Conservation (phyloP, 768 basidiomycete species). For the Leccinum disarticulatum region DNA sequence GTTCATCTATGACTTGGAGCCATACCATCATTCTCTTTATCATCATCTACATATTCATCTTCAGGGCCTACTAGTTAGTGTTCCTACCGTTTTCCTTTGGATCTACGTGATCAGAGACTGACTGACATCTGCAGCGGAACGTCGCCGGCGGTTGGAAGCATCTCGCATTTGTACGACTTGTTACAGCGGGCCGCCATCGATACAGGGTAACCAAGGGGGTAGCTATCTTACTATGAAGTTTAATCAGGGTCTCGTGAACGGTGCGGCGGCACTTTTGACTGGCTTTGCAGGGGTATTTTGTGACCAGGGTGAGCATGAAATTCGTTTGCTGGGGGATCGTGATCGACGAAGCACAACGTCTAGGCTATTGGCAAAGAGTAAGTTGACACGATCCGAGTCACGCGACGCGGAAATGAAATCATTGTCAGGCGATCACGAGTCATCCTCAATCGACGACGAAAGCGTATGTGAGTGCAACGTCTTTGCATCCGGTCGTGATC, state of each 20-base stretch:
- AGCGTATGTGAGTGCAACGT: conserved; percentile 42
- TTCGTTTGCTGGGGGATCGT: neutral
- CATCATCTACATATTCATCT: conserved; percentile 38
- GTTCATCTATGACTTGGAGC: conserved; percentile 43
- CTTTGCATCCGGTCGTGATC: too few relatives aligned
- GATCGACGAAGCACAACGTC: neutral
- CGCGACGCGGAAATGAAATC: neutral
- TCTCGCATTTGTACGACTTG: conserved; percentile 45
- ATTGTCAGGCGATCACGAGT: conserved; percentile 46
- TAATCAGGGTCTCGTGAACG: conserved; percentile 44
- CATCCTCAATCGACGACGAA: conserved; percentile 50
- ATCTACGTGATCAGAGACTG: neutral
- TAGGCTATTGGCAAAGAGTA: conserved; percentile 55
- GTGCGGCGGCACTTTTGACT: conserved; percentile 37
- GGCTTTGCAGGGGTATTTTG: conserved; percentile 51
- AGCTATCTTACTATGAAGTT: conserved; percentile 60
- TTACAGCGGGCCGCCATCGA: conserved; percentile 44
- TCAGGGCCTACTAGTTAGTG: conserved; percentile 33
- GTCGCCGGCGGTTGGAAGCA: conserved; percentile 38
- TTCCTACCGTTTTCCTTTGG: neutral
- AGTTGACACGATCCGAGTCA: neutral
- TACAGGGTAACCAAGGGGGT: conserved; percentile 47
- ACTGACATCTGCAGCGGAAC: conserved; percentile 30
- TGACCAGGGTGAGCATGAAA: conserved; percentile 41
- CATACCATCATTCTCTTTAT: conserved; percentile 48